phyloP scores from a whole-genome alignment of 208 protist species.

The Leishmania braziliensis region DNA sequence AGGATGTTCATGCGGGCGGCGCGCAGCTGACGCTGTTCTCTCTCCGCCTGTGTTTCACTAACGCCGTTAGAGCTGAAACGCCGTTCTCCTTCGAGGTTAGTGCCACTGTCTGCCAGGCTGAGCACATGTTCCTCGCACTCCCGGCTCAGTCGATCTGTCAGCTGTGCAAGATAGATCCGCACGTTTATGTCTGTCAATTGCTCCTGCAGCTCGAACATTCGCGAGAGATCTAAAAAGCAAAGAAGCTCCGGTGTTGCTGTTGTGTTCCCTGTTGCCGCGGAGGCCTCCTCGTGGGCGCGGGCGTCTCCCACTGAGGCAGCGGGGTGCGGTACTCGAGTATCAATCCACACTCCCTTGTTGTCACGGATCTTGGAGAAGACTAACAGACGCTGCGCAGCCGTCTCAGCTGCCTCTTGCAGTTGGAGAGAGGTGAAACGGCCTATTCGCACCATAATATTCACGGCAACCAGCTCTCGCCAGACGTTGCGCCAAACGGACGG shows the following conservation, averaged over 20 bases:
- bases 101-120: not conserved
- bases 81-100: not conserved
- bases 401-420: not conserved
- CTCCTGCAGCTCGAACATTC: conserved; percentile 18
- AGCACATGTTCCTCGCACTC: conserved; percentile 6
- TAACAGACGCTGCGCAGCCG: conserved; percentile 7
- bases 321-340: not conserved
- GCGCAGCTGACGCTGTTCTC: not conserved
- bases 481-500: conserved; percentile 25
- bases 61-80: not conserved
- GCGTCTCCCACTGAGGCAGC: not conserved
- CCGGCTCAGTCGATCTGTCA: conserved; percentile 7
- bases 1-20: conserved; percentile 2
- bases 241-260: conserved; percentile 1
- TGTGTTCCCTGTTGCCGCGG: not conserved
- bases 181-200: conserved; percentile 13
- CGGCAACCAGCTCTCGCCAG: not conserved
- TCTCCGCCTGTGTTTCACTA: not conserved
- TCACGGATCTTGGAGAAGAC: conserved; percentile 25
- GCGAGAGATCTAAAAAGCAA: not conserved
- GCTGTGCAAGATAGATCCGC: conserved; percentile 24
- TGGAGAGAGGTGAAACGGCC: not conserved
- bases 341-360: conserved; percentile 29
- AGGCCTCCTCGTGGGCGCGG: not conserved
- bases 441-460: not conserved